Percentiles rank a stretch among this genome's conserved stretches.
phyloP scores from a whole-genome alignment of 169 alveolate genomes.

The Cryptosporidium meleagridis region DNA sequence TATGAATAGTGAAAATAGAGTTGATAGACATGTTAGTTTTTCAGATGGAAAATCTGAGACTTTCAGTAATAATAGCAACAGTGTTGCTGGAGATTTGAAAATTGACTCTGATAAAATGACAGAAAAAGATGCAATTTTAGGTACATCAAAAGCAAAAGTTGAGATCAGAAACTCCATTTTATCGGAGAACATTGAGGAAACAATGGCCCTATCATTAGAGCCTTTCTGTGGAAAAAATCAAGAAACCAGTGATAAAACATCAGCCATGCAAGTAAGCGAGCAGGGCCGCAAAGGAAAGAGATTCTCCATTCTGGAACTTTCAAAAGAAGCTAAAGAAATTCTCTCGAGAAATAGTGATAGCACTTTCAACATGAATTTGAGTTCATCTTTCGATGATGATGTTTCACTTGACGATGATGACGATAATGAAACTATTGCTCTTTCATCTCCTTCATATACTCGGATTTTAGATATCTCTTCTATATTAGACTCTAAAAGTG shows the following conservation, averaged over 20 bases:
- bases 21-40: not conserved
- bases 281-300: not conserved
- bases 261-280: not conserved
- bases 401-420: constrained; percentile 17
- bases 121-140: no score
- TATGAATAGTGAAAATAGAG: not conserved
- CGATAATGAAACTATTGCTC: constrained; percentile 58
- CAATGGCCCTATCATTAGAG: constrained; percentile 2
- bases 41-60: not conserved
- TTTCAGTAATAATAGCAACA: not conserved
- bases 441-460: constrained; percentile 71
- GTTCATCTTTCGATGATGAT: not conserved
- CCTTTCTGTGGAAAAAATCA: not conserved
- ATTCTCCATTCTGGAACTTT: constrained; percentile 23
- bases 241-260: not conserved
- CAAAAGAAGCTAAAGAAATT: constrained; percentile 51
- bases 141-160: not conserved
- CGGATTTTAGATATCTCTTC: constrained; percentile 24
- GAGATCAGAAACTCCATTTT: not conserved
- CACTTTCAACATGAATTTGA: not conserved
- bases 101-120: not conserved
- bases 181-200: constrained; percentile 26
- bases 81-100: no score
- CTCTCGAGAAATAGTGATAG: not conserved
- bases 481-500: not conserved